Percentiles rank a stretch among this genome's conserved stretches.
Conservation (phyloP, 2,329 filamentous ascomycete species). For the Colletotrichum eremochloae region DNA sequence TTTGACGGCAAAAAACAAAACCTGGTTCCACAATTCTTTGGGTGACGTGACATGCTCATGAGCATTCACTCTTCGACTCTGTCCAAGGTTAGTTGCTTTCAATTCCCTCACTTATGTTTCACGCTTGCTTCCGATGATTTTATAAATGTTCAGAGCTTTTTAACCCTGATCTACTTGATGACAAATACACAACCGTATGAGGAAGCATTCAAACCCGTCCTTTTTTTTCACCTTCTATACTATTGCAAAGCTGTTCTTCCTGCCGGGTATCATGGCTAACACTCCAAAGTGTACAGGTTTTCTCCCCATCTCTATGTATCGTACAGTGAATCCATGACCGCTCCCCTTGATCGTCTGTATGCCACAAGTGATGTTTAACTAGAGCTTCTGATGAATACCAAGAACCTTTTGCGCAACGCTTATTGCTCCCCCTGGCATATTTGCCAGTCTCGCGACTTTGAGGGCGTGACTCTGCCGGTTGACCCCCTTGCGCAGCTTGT, state of each 20-base stretch:
- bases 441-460: conserved; percentile 92
- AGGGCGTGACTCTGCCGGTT: conserved; percentile 92
- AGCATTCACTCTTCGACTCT: conserved; percentile 22
- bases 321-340: conserved; percentile 33
- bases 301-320: conserved; percentile 5
- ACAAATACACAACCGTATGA: conserved; percentile 71
- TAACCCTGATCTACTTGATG: conserved; percentile 75
- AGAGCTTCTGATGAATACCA: conserved; percentile 32
- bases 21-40: conserved; percentile 20
- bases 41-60: conserved; percentile 48
- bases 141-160: conserved; percentile 73
- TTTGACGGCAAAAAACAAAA: conserved; percentile 44
- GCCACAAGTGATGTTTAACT: conserved; percentile 12
- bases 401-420: conserved; percentile 74
- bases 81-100: conserved; percentile 60
- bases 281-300: conserved; percentile 36
- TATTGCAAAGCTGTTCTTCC: conserved; percentile 42
- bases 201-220: conserved; percentile 51
- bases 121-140: conserved; percentile 66
- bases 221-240: conserved; percentile 35
- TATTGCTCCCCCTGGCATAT: conserved; percentile 81
- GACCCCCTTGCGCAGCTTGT: conserved; percentile 83
- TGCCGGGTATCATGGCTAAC: conserved; percentile 57
- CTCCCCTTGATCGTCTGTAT: neutral
- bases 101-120: conserved; percentile 28